These are phyloP conservation scores for Basidiobolus heterosporus DNA, from an alignment of 371 early-diverging fungal species.

Conservation along the genomic window DNA sequence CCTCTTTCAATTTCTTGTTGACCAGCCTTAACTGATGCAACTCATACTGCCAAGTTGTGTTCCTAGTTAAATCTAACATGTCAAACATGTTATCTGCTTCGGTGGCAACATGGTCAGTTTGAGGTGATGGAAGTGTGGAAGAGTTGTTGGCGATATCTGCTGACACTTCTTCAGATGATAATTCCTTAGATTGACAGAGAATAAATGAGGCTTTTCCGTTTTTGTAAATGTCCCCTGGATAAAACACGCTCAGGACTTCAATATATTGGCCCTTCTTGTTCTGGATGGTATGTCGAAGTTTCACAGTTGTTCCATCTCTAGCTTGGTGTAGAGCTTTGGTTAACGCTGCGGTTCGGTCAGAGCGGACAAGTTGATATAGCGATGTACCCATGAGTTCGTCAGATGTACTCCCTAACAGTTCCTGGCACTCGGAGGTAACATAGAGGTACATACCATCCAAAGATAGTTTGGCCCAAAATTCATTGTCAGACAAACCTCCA, in stretches of 20 bases:
- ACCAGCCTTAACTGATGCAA: constrained; percentile 24
- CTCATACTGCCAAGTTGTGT: constrained; percentile 30
- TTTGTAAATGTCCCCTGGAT: constrained; percentile 21
- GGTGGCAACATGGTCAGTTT: constrained; percentile 5
- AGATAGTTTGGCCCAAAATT: constrained; percentile 45
- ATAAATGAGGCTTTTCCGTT: constrained; percentile 18
- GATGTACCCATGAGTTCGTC: constrained; percentile 27
- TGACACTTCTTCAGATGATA: neutral
- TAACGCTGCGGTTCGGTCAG: constrained; percentile 27
- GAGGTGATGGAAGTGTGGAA: constrained; percentile 6
- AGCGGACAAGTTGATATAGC: constrained; percentile 31
- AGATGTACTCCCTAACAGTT: constrained; percentile 22
- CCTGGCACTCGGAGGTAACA: constrained; percentile 19
- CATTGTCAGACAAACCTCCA: constrained; percentile 12
- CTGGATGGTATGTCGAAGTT: constrained; percentile 19
- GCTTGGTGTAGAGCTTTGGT: constrained; percentile 27
- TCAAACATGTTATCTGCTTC: constrained; percentile 21
- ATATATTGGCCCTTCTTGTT: constrained; percentile 21
- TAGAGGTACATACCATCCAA: constrained; percentile 37
- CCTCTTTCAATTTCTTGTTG: constrained; percentile 20
- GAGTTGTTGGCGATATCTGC: too few relatives aligned
- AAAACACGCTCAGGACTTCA: constrained; percentile 22
- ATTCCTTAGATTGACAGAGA: constrained; percentile 16
- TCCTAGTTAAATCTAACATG: constrained; percentile 18
- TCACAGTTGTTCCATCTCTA: constrained; percentile 21